Conservation (phyloP, 2,329 filamentous ascomycete genomes). For the Pleoardoris graminearum region DNA sequence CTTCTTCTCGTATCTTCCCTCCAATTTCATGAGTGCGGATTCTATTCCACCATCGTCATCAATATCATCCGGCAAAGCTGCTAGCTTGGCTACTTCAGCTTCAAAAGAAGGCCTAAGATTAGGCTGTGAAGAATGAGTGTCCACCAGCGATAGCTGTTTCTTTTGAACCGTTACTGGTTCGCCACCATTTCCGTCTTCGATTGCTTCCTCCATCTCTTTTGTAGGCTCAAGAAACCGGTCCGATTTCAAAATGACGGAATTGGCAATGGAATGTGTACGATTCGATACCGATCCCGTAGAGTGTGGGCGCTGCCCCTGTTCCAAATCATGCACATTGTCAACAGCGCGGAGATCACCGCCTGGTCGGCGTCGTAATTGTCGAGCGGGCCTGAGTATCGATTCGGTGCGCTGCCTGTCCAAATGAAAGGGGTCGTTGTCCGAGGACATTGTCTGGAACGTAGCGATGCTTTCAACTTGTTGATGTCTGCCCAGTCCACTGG, state of each 20-base stretch:
- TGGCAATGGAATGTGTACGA: slow-evolving; percentile 47
- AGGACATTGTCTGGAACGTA: slow-evolving; percentile 51
- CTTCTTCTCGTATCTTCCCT: slow-evolving; percentile 74
- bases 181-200: slow-evolving; percentile 15
- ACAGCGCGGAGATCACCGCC: slow-evolving; percentile 54
- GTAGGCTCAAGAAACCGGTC: slow-evolving; percentile 31
- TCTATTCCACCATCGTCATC: slow-evolving; percentile 80
- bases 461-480: slow-evolving; percentile 64
- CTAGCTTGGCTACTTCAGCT: slow-evolving; percentile 81
- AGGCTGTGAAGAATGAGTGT: slow-evolving; percentile 60
- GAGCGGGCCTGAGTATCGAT: slow-evolving; percentile 27
- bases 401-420: slow-evolving; percentile 38
- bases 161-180: slow-evolving; percentile 15
- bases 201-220: slow-evolving; percentile 12
- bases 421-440: slow-evolving; percentile 46
- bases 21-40: slow-evolving; percentile 87
- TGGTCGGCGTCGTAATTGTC: slow-evolving; percentile 52
- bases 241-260: slow-evolving; percentile 43
- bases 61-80: slow-evolving; percentile 84
- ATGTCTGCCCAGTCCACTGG: slow-evolving; percentile 57
- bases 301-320: slow-evolving; percentile 45
- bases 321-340: slow-evolving; percentile 52
- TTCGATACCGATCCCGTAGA: slow-evolving; percentile 55
- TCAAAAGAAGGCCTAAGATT: slow-evolving; percentile 74
- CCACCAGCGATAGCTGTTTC: slow-evolving; percentile 48